phyloP scores from a whole-genome alignment of 352 stramenopile genomes.

The Phytophthora agathidicida region DNA sequence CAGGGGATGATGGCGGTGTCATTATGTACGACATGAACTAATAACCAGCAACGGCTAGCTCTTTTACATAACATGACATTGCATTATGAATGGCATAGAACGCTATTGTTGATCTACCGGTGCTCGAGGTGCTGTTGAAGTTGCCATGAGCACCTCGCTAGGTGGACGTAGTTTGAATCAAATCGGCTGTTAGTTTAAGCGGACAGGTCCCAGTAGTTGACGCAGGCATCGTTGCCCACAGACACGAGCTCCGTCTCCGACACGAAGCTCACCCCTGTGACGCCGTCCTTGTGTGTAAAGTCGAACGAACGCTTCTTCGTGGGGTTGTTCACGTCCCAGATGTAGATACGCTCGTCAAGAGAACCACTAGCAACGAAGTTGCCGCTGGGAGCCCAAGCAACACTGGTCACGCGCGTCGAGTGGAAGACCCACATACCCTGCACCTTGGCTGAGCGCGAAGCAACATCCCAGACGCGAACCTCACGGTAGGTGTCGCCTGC shows the following conservation, averaged over 20 bases:
- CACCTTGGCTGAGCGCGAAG: slow-evolving; percentile 80
- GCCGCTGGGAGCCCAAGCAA: slow-evolving; percentile 94
- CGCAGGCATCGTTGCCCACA: slow-evolving; percentile 80
- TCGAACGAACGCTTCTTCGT: slow-evolving; percentile 73
- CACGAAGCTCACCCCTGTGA: slow-evolving; percentile 75
- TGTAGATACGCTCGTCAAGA: slow-evolving; percentile 96
- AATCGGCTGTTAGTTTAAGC: too few species aligned
- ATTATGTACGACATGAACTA: slow-evolving; percentile 79
- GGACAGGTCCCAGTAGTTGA: slow-evolving; percentile 79
- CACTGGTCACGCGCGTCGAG: slow-evolving; percentile 92
- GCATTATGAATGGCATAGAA: too few species aligned
- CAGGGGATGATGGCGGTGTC: slow-evolving; percentile 84
- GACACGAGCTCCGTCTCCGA: slow-evolving; percentile 78
- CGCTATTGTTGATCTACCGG: too few species aligned
- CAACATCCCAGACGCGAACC: slow-evolving; percentile 90
- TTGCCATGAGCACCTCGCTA: too few species aligned
- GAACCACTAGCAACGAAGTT: slow-evolving; percentile 92
- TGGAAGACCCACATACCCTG: slow-evolving; percentile 97
- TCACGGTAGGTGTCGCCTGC: slow-evolving; percentile 90
- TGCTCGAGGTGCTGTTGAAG: too few species aligned
- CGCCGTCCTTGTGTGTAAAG: slow-evolving; percentile 85
- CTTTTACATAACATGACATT: too few species aligned
- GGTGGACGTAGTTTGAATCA: too few species aligned
- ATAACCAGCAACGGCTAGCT: too few species aligned
- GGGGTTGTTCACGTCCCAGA: slow-evolving; percentile 92